Evolutionary conservation across 768 basidiomycete species (phyloP).

Genomic region (Suillus hirtellus): DNA sequence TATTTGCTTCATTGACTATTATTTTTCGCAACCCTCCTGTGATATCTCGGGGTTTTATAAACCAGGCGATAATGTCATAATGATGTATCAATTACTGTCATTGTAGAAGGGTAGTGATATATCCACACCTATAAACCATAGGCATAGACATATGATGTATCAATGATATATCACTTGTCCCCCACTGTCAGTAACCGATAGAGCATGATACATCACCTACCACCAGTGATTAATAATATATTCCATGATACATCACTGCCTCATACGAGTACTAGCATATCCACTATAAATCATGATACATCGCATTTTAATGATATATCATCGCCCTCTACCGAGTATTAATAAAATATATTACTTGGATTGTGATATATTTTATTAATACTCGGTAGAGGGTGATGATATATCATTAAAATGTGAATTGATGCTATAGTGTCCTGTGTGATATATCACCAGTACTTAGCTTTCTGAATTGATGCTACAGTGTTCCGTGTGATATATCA

Average conservation of each 20-base stretch:
- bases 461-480: background rate
- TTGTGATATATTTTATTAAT: background rate
- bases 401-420: background rate
- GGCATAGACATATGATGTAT: too few species aligned
- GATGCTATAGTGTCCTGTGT: background rate
- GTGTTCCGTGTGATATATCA: background rate
- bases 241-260: conserved; percentile 1
- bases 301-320: too few species aligned
- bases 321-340: too few species aligned
- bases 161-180: conserved; percentile 1
- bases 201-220: background rate
- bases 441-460: background rate
- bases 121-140: too few species aligned
- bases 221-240: conserved; percentile 1
- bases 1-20: too few species aligned
- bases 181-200: background rate
- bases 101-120: too few species aligned
- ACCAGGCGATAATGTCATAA: too few species aligned
- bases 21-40: too few species aligned
- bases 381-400: background rate
- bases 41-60: too few species aligned
- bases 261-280: background rate
- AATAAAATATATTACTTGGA: too few species aligned
- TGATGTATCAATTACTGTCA: too few species aligned
- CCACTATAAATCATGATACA: background rate